These are phyloP conservation scores for Aspergillus neoniger DNA, from an alignment of 2,329 filamentous ascomycete genomes.

Conservation along the genomic window DNA sequence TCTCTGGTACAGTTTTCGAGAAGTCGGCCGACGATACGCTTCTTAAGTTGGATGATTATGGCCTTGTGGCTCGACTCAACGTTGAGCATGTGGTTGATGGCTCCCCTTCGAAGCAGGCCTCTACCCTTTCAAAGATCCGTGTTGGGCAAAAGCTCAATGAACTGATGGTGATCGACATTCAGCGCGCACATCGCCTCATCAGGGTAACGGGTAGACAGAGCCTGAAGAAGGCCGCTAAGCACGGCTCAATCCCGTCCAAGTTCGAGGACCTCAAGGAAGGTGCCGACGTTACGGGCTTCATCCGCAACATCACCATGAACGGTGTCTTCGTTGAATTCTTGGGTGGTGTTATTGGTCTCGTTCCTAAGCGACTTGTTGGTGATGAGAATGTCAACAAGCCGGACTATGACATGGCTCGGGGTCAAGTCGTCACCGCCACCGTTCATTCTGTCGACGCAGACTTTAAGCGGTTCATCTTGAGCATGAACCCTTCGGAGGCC, in stretches of 20 bases:
- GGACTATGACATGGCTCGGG: slow-evolving; percentile 76
- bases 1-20: slow-evolving; percentile 77
- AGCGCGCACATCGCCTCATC: slow-evolving; percentile 73
- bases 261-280: slow-evolving; percentile 74
- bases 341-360: slow-evolving; percentile 71
- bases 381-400: slow-evolving; percentile 67
- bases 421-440: slow-evolving; percentile 72
- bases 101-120: slow-evolving; percentile 73
- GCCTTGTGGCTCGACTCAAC: slow-evolving; percentile 75
- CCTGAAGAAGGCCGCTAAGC: slow-evolving; percentile 72
- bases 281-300: slow-evolving; percentile 71
- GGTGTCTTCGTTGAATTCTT: slow-evolving; percentile 89
- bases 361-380: slow-evolving; percentile 76
- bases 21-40: slow-evolving; percentile 76
- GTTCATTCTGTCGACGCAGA: slow-evolving; percentile 72
- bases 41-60: slow-evolving; percentile 72
- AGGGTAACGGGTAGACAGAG: slow-evolving; percentile 80
- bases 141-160: slow-evolving; percentile 81
- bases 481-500: slow-evolving; percentile 54
- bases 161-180: slow-evolving; percentile 83
- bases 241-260: slow-evolving; percentile 68
- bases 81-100: slow-evolving; percentile 83
- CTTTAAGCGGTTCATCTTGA: slow-evolving; percentile 68
- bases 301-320: slow-evolving; percentile 78
- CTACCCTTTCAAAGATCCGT: slow-evolving; percentile 75